Percentiles rank a stretch among this genome's conserved stretches.
Evolutionary conservation across 306 rosid genomes (phyloP).

Genomic region (Vigna reflexopilosa): DNA sequence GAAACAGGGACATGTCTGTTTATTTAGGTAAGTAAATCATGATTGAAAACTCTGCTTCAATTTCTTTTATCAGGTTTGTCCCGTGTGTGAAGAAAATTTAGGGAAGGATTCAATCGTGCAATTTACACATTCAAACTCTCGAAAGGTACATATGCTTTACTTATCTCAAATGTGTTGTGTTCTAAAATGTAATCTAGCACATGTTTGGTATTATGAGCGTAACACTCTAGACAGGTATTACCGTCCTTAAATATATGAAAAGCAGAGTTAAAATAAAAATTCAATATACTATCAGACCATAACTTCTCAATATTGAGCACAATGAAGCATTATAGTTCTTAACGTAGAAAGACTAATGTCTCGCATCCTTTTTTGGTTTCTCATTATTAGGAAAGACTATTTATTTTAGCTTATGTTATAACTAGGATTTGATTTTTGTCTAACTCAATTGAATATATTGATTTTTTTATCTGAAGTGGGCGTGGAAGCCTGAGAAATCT

Average conservation of each 20-base stretch:
- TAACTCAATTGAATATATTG: slow-evolving; percentile 30
- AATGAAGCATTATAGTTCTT: too few species aligned
- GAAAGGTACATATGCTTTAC: slow-evolving; percentile 62
- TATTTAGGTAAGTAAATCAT: slow-evolving; percentile 9
- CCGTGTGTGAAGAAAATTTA: slow-evolving; percentile 79
- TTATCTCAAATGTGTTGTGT: slow-evolving; percentile 25
- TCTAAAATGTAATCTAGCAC: slow-evolving; percentile 14
- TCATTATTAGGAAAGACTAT: too few species aligned
- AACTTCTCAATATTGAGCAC: too few species aligned
- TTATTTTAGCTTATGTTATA: too few species aligned
- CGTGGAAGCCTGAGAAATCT: slow-evolving; percentile 67
- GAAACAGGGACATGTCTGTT: slow-evolving; percentile 6
- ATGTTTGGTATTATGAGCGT: slow-evolving; percentile 18
- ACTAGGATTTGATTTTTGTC: slow-evolving; percentile 21
- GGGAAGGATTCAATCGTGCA: slow-evolving; percentile 78
- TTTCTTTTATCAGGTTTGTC: slow-evolving; percentile 78
- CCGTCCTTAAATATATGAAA: too few species aligned
- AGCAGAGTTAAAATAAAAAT: too few species aligned
- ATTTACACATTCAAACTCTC: slow-evolving; percentile 72
- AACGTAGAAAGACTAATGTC: too few species aligned
- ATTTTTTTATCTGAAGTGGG: slow-evolving; percentile 59
- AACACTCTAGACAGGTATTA: neutral
- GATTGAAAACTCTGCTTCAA: slow-evolving; percentile 42
- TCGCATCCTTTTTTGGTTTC: too few species aligned
- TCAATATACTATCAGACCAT: too few species aligned